Percentiles rank a stretch among this genome's conserved stretches.
phyloP scores from a whole-genome alignment of 345 rosid species.

The Euclidium syriacum region DNA sequence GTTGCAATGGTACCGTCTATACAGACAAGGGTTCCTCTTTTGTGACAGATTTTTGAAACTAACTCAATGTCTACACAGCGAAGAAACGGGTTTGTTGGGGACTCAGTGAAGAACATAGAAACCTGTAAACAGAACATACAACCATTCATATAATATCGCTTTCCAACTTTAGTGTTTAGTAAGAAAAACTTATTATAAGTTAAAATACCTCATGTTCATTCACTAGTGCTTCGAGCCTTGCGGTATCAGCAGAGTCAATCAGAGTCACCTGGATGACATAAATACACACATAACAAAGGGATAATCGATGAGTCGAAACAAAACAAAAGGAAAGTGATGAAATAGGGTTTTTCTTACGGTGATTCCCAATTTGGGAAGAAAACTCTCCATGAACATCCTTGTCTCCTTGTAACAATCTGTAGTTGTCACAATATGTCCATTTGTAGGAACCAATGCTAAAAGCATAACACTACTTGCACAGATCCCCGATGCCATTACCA shows the following conservation, averaged over 20 bases:
- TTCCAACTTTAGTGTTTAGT: slow-evolving; percentile 42
- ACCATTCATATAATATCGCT: neutral
- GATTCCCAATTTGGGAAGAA: slow-evolving; percentile 94
- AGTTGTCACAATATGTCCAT: slow-evolving; percentile 92
- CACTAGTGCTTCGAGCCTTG: slow-evolving; percentile 70
- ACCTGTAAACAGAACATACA: slow-evolving; percentile 35
- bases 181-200: too few species aligned
- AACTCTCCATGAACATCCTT: slow-evolving; percentile 84
- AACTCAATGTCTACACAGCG: slow-evolving; percentile 89
- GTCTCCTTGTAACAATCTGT: slow-evolving; percentile 96
- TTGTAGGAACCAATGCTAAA: slow-evolving; percentile 93
- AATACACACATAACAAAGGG: slow-evolving; percentile 11
- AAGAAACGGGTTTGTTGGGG: slow-evolving; percentile 94
- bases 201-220: slow-evolving; percentile 49
- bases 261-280: slow-evolving; percentile 79
- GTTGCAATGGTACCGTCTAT: slow-evolving; percentile 99
- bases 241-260: slow-evolving; percentile 90
- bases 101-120: slow-evolving; percentile 86
- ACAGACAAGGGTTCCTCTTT: slow-evolving; percentile 86
- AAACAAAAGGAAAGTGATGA: neutral
- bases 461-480: slow-evolving; percentile 90
- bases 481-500: slow-evolving; percentile 97
- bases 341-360: slow-evolving; percentile 40
- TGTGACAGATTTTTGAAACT: slow-evolving; percentile 85
- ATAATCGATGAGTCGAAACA: neutral